Evolutionary conservation across 2,329 filamentous ascomycete species (phyloP), one percentile per base, ranked within the genome.

Genomic region (Neurospora crassa): DNA sequence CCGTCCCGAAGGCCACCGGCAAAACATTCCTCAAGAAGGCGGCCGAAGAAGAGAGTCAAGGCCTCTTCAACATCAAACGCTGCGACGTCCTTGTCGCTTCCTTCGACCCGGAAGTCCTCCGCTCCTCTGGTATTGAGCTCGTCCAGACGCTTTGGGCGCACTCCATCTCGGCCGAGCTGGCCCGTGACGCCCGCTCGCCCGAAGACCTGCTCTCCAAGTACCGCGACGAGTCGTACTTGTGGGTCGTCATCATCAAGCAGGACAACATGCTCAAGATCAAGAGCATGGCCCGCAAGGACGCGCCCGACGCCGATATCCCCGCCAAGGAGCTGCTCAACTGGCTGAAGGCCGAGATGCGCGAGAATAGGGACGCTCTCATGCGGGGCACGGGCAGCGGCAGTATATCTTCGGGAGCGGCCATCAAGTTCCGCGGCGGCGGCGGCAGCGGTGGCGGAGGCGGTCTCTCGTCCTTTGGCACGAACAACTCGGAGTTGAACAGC

Each of bases 1-100:
- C 92, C 78, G 83, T 87, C 2, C 88, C 88, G 71, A 80, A 81
- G 75, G 75, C 82, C 45, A 82, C 82, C 1, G 82, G 84, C 3
- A 88, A 87, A 73, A 81, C 84, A 0, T 92, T 90, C 73, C 79
- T 91, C n/a, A 94, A 92, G 80, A 92, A 91, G 76, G 78, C 77
- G 2, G 77, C 84, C 8, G 88, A 92, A 71, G 88, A 90, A 43
- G 91, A 93, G 72, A 77, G 83, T 1, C 84, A 84, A 74, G 81
- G 85, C 6, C 83, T 89, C 20, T 92, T 91, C 81, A 86, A 84
- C 40, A 85, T 85, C 11, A 88, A 88, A 78, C 83, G 91, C 85
- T 97, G 94, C 77, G 94, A 98, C 79, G 92, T 96, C 16, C 88
- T 98, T 3, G 90, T 99, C 45, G 92, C 94, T 12, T 95, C 93